Conservation (phyloP, 2,329 filamentous ascomycete species). For the Alternaria novae-zelandiae region DNA sequence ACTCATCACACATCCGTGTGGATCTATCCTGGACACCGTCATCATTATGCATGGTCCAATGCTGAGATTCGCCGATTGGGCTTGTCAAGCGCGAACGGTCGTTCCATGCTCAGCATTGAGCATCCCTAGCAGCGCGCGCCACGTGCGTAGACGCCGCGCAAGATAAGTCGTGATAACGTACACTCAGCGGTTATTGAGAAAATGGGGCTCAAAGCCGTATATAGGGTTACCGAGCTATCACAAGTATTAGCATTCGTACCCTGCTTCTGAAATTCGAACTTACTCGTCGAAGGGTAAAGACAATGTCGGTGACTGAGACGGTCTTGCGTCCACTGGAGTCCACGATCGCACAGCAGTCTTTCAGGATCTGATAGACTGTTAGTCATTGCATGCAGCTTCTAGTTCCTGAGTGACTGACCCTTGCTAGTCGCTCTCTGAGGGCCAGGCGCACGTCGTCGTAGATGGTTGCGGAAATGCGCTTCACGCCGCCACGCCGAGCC, state of each 20-base stretch:
- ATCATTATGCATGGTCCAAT: neutral
- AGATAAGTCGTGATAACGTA: neutral
- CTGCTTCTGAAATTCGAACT: neutral
- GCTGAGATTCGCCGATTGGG: neutral
- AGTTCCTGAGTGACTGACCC: conserved; percentile 18
- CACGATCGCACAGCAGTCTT: conserved; percentile 29
- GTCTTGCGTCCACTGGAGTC: conserved; percentile 39
- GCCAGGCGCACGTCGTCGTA: conserved; percentile 67
- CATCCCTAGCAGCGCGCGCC: neutral
- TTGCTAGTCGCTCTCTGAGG: conserved; percentile 57
- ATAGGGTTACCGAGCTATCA: conserved; percentile 27
- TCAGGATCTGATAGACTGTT: conserved; percentile 29
- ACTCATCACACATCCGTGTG: neutral
- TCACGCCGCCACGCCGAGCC: conserved; percentile 77
- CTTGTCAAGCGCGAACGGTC: neutral
- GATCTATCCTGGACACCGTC: neutral
- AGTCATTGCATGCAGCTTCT: neutral
- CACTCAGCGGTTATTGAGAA: conserved; percentile 5
- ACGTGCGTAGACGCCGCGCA: neutral
- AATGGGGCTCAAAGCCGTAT: conserved; percentile 35
- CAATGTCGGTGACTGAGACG: conserved; percentile 37
- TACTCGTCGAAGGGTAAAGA: conserved; percentile 42
- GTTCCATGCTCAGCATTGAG: neutral
- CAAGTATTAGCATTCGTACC: neutral
- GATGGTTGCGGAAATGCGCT: conserved; percentile 69